phyloP scores from a whole-genome alignment of 2,329 filamentous ascomycete genomes.

The Coleophoma cylindrospora region DNA sequence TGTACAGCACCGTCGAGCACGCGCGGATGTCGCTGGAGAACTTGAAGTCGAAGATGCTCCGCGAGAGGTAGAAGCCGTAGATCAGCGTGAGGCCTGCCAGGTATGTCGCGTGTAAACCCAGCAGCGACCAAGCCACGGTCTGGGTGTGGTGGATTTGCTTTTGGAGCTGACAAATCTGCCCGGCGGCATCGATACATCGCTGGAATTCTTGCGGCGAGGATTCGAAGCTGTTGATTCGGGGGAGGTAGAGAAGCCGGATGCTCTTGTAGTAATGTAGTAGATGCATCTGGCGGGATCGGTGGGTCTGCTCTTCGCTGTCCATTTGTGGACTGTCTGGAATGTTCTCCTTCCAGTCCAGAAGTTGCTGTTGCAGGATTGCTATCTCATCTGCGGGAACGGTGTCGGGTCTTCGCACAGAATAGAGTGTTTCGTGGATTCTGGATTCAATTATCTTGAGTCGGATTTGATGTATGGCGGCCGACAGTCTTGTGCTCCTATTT shows the following conservation, averaged over 20 bases:
- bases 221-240: slow-evolving; percentile 37
- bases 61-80: slow-evolving; percentile 1
- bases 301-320: neutral
- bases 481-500: neutral
- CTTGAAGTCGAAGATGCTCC: slow-evolving; percentile 1
- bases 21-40: slow-evolving; percentile 15
- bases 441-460: slow-evolving; percentile 2
- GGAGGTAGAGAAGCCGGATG: slow-evolving; percentile 39
- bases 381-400: neutral
- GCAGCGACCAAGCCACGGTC: slow-evolving; percentile 32
- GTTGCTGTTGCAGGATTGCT: neutral
- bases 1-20: slow-evolving; percentile 34
- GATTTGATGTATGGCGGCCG: neutral
- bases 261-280: slow-evolving; percentile 33
- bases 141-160: slow-evolving; percentile 31
- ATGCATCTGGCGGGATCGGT: neutral
- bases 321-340: neutral
- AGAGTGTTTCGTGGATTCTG: slow-evolving; percentile 1
- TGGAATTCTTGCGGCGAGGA: slow-evolving; percentile 38
- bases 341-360: slow-evolving; percentile 1
- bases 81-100: slow-evolving; percentile 31
- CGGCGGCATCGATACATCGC: slow-evolving; percentile 30
- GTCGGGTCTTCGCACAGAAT: neutral
- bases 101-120: slow-evolving; percentile 34
- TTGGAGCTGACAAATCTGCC: slow-evolving; percentile 32